Base-by-base conservation (phyloP, 2,329 filamentous ascomycete genomes). In the Neopestalotiopsis sp. region DNA sequence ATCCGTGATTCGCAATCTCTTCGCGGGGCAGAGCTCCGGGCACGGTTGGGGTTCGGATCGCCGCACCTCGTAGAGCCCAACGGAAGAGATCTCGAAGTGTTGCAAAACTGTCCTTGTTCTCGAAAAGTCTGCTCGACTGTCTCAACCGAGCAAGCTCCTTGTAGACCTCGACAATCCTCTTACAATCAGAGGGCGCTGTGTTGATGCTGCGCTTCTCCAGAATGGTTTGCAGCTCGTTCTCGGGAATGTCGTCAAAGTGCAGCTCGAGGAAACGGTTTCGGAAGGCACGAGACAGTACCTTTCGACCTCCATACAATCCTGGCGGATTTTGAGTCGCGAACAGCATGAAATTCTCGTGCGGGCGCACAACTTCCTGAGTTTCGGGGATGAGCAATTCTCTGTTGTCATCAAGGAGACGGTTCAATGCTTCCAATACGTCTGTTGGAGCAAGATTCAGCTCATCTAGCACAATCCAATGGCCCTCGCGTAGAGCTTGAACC, bases 251-350 rank as follows among this genome's bases (percentile, higher is more conserved):
- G 74, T 98, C 96, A 75, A 97, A 98, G 79, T 99, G 96, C 4
- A 99, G 84, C 80, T 99, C 96, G 3, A 99, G 86, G 75, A 99
- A 99, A 75, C 96, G 90, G 79, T 99, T 99, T 67, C 97, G 90
- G 81, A 99, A 99, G 1, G 96, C 96, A 57, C 97, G 89, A 1
- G 96, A 98, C 7, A 99, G 85, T 0, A 94, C 90, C 78, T 99
- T 99, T 74, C 96, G 89, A 17, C 96, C 96, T 69, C 97, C 97
- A 75, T 99, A 99, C 1, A 99, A 83, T 45, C 96, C 96, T 28
- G 97, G 92, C 0, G 96, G 96, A 74, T 99, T 99, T 77, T 99
- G 96, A 0, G 96, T 99, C 1, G 96, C 96, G 76, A 99, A 99
- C 0, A 99, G 88, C 89, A 98, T 97, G 79, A 99, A 99, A 74